Conservation (phyloP, 441 rosid species). For the Capsella rubella region DNA sequence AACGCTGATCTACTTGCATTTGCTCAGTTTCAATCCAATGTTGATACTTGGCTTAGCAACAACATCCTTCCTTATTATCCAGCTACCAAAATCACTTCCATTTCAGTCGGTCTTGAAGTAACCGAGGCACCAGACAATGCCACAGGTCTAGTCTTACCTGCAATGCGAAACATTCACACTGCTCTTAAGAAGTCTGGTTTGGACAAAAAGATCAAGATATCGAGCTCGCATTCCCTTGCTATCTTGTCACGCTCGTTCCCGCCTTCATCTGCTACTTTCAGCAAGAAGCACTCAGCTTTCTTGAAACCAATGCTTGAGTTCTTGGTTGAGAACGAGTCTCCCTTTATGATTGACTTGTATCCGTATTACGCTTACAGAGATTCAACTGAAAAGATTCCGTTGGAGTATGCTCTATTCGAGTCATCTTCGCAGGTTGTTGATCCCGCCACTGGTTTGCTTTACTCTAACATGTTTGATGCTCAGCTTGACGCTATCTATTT, state of each 20-base stretch:
- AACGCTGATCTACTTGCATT: conserved; percentile 83
- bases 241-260: conserved; percentile 87
- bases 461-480: conserved; percentile 97
- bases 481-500: conserved; percentile 90
- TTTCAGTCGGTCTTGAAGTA: conserved; percentile 91
- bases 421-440: conserved; percentile 88
- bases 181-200: conserved; percentile 78
- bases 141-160: conserved; percentile 81
- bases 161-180: conserved; percentile 81
- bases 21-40: conserved; percentile 95
- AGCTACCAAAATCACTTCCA: conserved; percentile 74
- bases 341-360: conserved; percentile 90
- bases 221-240: conserved; percentile 87
- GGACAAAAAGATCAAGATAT: conserved; percentile 82
- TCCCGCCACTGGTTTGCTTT: conserved; percentile 90
- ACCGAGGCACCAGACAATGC: conserved; percentile 72
- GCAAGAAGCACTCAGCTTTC: conserved; percentile 66
- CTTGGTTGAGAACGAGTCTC: conserved; percentile 91
- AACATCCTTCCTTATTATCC: conserved; percentile 92
- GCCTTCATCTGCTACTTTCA: conserved; percentile 91
- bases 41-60: conserved; percentile 87
- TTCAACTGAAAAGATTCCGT: conserved; percentile 69
- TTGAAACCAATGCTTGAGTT: conserved; percentile 87
- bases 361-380: conserved; percentile 97
- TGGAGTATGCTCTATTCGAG: conserved; percentile 84